phyloP scores from a whole-genome alignment of 192 early-diverging fungal species.

The Kappamyces sp. region DNA sequence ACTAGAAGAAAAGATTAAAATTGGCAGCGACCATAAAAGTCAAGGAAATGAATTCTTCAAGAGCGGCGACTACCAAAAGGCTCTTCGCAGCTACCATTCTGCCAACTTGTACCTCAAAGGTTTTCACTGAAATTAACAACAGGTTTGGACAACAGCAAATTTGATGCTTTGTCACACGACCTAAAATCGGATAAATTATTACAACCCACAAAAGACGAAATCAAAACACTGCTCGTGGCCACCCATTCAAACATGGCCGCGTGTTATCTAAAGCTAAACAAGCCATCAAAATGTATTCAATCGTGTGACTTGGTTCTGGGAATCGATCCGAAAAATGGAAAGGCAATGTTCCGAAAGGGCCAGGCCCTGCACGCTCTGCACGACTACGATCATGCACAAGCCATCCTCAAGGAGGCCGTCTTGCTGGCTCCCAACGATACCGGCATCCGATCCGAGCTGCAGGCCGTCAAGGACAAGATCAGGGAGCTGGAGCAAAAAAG shows the following conservation, averaged over 20 bases:
- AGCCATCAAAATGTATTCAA: slow-evolving; percentile 1
- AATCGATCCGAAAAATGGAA: slow-evolving; percentile 5
- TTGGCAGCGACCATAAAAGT: slow-evolving; percentile 8
- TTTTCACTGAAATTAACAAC: too few species aligned
- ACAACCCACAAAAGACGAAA: neutral
- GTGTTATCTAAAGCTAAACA: slow-evolving; percentile 10
- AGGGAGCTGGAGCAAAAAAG: neutral
- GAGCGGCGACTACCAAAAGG: slow-evolving; percentile 1
- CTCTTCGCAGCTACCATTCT: slow-evolving; percentile 1
- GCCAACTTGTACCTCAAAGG: slow-evolving; percentile 10
- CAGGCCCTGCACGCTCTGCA: neutral
- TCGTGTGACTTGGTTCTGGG: neutral
- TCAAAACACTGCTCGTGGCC: slow-evolving; percentile 11
- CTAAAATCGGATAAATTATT: too few species aligned
- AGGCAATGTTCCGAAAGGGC: slow-evolving; percentile 19
- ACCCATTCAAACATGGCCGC: slow-evolving; percentile 15
- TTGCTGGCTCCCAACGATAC: slow-evolving; percentile 9
- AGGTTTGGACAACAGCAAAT: slow-evolving; percentile 7
- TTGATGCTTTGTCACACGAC: too few species aligned
- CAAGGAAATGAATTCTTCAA: slow-evolving; percentile 16
- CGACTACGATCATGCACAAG: neutral
- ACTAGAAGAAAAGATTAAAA: too few species aligned
- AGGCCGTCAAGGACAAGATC: neutral
- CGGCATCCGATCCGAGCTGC: slow-evolving; percentile 1
- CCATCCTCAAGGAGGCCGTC: slow-evolving; percentile 3